Base-by-base conservation (phyloP, 1,284 basidiomycete species). In the Blastosporella zonata region DNA sequence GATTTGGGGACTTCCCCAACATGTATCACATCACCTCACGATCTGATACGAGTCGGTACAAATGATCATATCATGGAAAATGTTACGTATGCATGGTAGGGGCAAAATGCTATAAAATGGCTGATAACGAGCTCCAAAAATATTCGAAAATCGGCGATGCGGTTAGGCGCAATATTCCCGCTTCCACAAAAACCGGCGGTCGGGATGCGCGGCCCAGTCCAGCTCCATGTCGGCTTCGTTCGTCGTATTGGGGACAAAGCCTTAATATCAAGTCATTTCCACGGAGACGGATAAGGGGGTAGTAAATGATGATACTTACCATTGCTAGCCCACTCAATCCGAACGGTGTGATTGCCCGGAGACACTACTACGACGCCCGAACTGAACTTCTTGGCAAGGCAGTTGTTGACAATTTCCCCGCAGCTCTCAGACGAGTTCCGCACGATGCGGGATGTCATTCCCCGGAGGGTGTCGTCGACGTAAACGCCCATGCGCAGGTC, bases 321-420 rank as follows among this genome's bases (percentile, higher is more conserved):
- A 48, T 57, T 55, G 33, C 55, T 51, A n/a, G 49, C 49, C 57
- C 55, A 59, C 23, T 55, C 35, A 28, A 60, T 45, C 40, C 36
- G 48, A 17, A 62, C 55, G 2, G 55, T 53, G 31, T 60, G 60
- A 18, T 57, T 58, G 10, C 60, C 59, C 3, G 53, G 45, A 9
- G 57, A 50, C 2, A 60, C 50, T 15, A 57, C 36, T 4, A 60
- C 49, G 3, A 55, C 27, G 2, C 52, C 59, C 3, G 56, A 40
- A 22, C 57, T 60, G 43, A 55, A 58, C 10, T 51, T 55, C 28
- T 48, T 45, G n/a, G 21, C 23, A 5, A 58, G 25, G 38, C 59
- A 60, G 17, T 45, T 29, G 5, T 37, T 45, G 21, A 56, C n/a
- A 31, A 53, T 39, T 3, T 57, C 56, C 9, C 56, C 59, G 40